These are phyloP conservation scores for Gliomastix tumulicola DNA, from an alignment of 2,329 filamentous ascomycete species.

Conservation along the genomic window DNA sequence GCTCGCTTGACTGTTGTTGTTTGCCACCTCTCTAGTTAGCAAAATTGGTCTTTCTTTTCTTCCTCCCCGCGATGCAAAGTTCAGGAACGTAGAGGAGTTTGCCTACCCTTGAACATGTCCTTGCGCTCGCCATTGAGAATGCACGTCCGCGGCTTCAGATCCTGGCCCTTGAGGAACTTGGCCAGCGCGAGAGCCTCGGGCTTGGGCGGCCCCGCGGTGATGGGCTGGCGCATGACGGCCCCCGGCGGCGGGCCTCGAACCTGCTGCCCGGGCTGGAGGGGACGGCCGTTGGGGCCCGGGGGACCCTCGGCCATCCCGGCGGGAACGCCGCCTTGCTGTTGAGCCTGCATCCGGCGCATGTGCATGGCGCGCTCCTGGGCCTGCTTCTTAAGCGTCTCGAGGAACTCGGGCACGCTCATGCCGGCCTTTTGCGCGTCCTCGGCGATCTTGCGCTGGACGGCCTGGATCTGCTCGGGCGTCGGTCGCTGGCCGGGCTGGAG, in stretches of 20 bases:
- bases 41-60: too few species aligned
- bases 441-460: slow-evolving; percentile 77
- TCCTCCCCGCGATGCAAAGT: too few species aligned
- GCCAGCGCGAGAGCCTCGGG: slow-evolving; percentile 85
- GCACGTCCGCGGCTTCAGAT: slow-evolving; percentile 83
- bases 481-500: slow-evolving; percentile 40
- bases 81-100: too few species aligned
- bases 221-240: slow-evolving; percentile 51
- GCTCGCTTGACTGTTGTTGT: slow-evolving; percentile 84
- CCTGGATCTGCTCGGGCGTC: slow-evolving; percentile 75
- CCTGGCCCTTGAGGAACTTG: slow-evolving; percentile 75
- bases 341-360: slow-evolving; percentile 33
- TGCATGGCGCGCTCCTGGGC: slow-evolving; percentile 42
- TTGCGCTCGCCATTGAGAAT: slow-evolving; percentile 95
- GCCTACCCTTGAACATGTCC: slow-evolving; percentile 88
- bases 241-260: slow-evolving; percentile 15
- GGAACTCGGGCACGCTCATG: slow-evolving; percentile 78
- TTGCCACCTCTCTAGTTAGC: too few species aligned
- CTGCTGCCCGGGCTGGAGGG: slow-evolving; percentile 18
- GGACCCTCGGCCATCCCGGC: slow-evolving; percentile 7
- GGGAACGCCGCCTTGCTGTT: slow-evolving; percentile 25
- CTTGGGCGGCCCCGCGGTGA: slow-evolving; percentile 74
- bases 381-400: slow-evolving; percentile 60
- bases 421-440: slow-evolving; percentile 78
- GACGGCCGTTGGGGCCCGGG: slow-evolving; percentile 13